These are phyloP conservation scores for Croton setiger DNA, from an alignment of 441 rosid genomes.

Conservation along the genomic window DNA sequence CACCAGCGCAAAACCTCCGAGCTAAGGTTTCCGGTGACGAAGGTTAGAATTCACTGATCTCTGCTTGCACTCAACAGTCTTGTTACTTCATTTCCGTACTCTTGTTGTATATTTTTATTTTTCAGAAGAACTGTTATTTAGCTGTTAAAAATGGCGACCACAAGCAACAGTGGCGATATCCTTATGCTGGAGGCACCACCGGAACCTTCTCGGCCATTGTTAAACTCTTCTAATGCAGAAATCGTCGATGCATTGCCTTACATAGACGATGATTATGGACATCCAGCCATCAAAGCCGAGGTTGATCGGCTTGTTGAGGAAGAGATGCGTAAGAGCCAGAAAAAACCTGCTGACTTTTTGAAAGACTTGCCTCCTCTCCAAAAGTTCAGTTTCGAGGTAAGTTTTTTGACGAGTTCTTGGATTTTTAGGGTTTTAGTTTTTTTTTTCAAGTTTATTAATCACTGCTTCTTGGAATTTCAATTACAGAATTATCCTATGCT, in stretches of 20 bases:
- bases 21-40: too few relatives aligned
- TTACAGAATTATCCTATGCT: constrained; percentile 75
- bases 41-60: too few relatives aligned
- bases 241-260: constrained; percentile 88
- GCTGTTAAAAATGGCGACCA: constrained; percentile 31
- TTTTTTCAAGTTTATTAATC: not conserved
- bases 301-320: constrained; percentile 87
- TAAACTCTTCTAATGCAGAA: constrained; percentile 56
- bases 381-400: constrained; percentile 47
- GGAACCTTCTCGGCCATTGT: constrained; percentile 62
- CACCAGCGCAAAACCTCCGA: too few relatives aligned
- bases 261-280: constrained; percentile 90
- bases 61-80: too few relatives aligned
- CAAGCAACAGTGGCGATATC: constrained; percentile 48
- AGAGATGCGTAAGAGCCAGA: constrained; percentile 90
- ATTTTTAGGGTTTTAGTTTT: constrained; percentile 9
- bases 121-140: too few relatives aligned
- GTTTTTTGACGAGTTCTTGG: not conserved
- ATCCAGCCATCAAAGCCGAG: constrained; percentile 68
- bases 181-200: constrained; percentile 89
- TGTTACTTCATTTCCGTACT: too few relatives aligned
- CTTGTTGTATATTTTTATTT: too few relatives aligned
- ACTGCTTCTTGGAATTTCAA: constrained; percentile 10
- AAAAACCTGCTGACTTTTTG: constrained; percentile 86
- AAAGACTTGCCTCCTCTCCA: constrained; percentile 76